Evolutionary conservation across 345 rosid genomes (phyloP).

Genomic region (Salix udensis): DNA sequence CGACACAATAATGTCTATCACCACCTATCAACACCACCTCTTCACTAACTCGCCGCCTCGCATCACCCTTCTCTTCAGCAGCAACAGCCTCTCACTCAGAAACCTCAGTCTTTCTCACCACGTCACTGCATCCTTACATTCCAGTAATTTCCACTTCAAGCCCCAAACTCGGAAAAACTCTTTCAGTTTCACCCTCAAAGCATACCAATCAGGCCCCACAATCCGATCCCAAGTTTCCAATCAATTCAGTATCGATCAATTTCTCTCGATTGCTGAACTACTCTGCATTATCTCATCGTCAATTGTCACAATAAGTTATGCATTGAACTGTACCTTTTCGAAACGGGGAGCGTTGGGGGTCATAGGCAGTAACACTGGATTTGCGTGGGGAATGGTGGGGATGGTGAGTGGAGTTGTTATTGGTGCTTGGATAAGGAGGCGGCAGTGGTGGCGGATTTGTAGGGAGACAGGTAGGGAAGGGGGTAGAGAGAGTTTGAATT

Average conservation of each 20-base stretch:
- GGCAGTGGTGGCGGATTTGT: constrained; percentile 68
- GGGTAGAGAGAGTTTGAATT: constrained; percentile 38
- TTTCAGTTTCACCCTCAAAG: constrained; percentile 3
- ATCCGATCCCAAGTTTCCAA: constrained; percentile 5
- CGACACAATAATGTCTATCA: constrained; percentile 34
- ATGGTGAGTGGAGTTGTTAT: constrained; percentile 50
- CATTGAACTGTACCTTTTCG: constrained; percentile 40
- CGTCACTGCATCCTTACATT: constrained; percentile 9
- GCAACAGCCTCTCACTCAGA: constrained; percentile 12
- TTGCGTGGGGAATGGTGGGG: constrained; percentile 50
- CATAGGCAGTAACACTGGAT: constrained; percentile 45
- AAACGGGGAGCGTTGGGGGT: constrained; percentile 35
- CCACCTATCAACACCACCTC: constrained; percentile 40
- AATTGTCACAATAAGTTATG: constrained; percentile 42
- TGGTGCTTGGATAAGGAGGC: constrained; percentile 67
- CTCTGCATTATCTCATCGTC: constrained; percentile 61
- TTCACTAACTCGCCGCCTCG: constrained; percentile 32
- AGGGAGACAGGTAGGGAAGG: constrained; percentile 31
- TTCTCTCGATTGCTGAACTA: constrained; percentile 51
- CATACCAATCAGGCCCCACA: constrained; percentile 14
- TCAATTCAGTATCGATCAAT: constrained; percentile 35
- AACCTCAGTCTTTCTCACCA: constrained; percentile 26
- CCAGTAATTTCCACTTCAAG: constrained; percentile 7
- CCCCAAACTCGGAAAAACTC: constrained; percentile 3
- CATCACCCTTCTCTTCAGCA: constrained; percentile 29